Base-by-base conservation (phyloP, 2,329 filamentous ascomycete species). In the Phyllosticta paracitricarpa region DNA sequence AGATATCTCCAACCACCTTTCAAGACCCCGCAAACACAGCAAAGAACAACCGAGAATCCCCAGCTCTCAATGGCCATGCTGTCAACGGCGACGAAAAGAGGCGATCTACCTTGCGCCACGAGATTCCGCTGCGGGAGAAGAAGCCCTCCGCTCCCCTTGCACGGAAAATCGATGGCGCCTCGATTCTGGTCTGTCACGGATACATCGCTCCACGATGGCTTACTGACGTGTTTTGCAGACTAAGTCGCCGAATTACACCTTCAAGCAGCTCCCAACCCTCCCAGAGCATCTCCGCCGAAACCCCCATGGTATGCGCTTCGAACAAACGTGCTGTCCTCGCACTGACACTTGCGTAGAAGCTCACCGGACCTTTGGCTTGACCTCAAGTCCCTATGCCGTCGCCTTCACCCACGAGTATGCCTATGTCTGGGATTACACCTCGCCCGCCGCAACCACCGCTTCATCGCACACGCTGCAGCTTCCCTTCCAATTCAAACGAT, bases 341-440 rank as follows among this genome's bases (percentile, higher is more conserved):
- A 19, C 54, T 51, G 17, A 33, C 9, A 12, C 25, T 7, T 19
- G 25, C 26, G 33, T 51, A 75, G 73, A 68, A 62, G 67, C 69
- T 14, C 76, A 71, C 57, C 69, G 68, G 67, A 75, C 69, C 63
- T 77, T 69, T 61, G 72, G 78, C 84, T 72, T 83, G 82, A 51
- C 82, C 79, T 63, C 84, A 77, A 70, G 88, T 84, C 65, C 70
- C 22, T 90, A 92, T 70, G 92, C 89, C 56, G 81, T 97, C 61
- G 87, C 86, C 55, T 80, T 97, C 61, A 95, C 90, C 8, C 85
- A 87, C 66, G 86, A 87, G 7, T 86, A 92, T 70, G 94, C 92
- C 67, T 83, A 95, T 64, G 85, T 96, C 57, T 99, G 94, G 94
- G 88, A 90, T 17, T 97, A 97, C 75, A 85, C 85, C 57, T 55